A percentile compares a stretch with the other conserved stretches of the same genome.
phyloP scores from a whole-genome alignment of 352 stramenopile genomes.

The Globisporangium cystogenes region DNA sequence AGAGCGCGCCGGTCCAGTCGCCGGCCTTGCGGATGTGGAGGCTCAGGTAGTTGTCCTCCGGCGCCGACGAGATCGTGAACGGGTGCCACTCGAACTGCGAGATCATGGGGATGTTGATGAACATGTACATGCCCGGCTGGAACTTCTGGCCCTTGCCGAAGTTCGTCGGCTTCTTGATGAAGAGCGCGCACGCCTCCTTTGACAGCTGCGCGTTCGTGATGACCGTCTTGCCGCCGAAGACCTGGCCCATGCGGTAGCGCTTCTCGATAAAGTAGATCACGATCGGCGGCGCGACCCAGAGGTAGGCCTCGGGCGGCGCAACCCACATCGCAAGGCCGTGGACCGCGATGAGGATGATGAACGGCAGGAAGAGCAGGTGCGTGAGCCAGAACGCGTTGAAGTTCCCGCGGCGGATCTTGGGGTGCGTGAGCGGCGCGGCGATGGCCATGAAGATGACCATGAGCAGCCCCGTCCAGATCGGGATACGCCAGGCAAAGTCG shows the following conservation, averaged over 20 bases:
- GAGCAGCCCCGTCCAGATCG: conserved; percentile 52
- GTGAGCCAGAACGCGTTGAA: conserved; percentile 70
- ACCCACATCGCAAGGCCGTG: conserved; percentile 66
- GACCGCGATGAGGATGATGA: conserved; percentile 57
- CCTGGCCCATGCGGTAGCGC: conserved; percentile 46
- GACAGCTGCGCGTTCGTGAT: conserved; percentile 45
- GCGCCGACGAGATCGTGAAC: conserved; percentile 88
- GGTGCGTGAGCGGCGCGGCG: conserved; percentile 37
- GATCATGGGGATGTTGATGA: conserved; percentile 74
- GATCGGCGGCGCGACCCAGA: conserved; percentile 49
- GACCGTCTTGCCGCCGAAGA: conserved; percentile 43
- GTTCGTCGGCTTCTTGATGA: conserved; percentile 50
- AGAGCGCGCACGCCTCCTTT: conserved; percentile 52
- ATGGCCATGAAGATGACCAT: conserved; percentile 55
- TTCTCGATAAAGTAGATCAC: conserved; percentile 60
- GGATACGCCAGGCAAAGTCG: conserved; percentile 35
- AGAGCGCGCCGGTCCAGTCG: conserved; percentile 60
- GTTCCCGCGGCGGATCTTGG: conserved; percentile 42
- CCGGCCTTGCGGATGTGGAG: conserved; percentile 65
- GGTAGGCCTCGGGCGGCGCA: conserved; percentile 39
- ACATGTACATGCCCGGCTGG: conserved; percentile 77
- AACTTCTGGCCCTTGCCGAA: conserved; percentile 49
- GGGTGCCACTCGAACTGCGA: conserved; percentile 87
- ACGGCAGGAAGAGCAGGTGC: conserved; percentile 61
- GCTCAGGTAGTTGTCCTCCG: conserved; percentile 57